Conservation (phyloP, 2,329 filamentous ascomycete species). For the Neofusicoccum cordaticola region DNA sequence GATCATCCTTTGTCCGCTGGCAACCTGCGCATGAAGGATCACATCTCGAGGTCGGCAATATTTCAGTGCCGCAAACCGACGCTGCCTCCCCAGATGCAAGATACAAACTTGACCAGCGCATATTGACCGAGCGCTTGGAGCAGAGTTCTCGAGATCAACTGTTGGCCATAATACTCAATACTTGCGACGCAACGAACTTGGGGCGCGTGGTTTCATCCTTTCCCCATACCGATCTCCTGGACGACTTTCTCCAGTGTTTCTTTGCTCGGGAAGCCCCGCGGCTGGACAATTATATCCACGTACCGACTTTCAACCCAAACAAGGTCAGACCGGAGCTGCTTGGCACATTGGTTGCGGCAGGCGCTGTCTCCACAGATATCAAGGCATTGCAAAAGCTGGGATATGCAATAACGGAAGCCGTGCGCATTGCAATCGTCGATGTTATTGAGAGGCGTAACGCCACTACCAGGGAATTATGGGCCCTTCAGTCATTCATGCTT, state of each 20-base stretch:
- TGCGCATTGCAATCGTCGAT: constrained; percentile 37
- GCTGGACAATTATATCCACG: constrained; percentile 61
- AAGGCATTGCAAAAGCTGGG: constrained; percentile 61
- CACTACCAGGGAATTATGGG: constrained; percentile 45
- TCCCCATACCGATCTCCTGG: constrained; percentile 59
- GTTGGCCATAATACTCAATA: constrained; percentile 61
- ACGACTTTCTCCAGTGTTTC: constrained; percentile 61
- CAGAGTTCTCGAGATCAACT: constrained; percentile 53
- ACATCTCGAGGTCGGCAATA: constrained; percentile 1
- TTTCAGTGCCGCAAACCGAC: neutral
- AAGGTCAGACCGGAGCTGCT: constrained; percentile 59
- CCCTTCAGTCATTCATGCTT: constrained; percentile 51
- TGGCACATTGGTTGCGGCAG: constrained; percentile 58
- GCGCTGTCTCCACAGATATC: constrained; percentile 58
- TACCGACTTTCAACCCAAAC: constrained; percentile 57
- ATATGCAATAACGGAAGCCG: constrained; percentile 49
- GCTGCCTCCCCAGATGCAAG: neutral
- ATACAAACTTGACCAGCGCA: constrained; percentile 10
- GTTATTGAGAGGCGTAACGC: constrained; percentile 42
- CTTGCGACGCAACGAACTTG: constrained; percentile 52
- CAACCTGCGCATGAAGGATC: constrained; percentile 9
- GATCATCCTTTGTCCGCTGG: constrained; percentile 12
- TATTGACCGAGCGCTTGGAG: constrained; percentile 1
- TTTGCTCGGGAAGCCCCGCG: constrained; percentile 56
- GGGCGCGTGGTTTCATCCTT: constrained; percentile 58